A percentile compares a stretch with the other conserved stretches of the same genome.
Evolutionary conservation across 805 yeast species (phyloP).

Genomic region (Wickerhamiella dianesei): DNA sequence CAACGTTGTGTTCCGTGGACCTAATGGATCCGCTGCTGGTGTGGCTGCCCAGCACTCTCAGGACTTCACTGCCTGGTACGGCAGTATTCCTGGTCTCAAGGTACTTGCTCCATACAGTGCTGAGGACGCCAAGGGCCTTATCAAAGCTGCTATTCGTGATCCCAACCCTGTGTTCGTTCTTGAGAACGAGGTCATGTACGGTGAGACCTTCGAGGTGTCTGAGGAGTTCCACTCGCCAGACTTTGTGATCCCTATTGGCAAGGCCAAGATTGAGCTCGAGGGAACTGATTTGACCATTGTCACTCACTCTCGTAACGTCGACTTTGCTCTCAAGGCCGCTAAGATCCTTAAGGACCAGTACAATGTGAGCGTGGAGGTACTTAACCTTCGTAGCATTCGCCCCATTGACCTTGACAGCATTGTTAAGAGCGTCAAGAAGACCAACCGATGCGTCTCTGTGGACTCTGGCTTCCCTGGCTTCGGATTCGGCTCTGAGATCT

Average conservation of each 20-base stretch:
- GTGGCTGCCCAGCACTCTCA: constrained; percentile 99
- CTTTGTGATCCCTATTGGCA: constrained; percentile 82
- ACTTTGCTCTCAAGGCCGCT: constrained; percentile 80
- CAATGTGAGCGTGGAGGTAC: constrained; percentile 82
- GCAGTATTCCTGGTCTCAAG: constrained; percentile 94
- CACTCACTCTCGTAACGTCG: constrained; percentile 84
- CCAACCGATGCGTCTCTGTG: constrained; percentile 89
- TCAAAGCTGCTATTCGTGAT: constrained; percentile 94
- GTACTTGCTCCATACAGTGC: constrained; percentile 92
- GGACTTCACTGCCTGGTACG: constrained; percentile 96
- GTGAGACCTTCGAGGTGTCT: constrained; percentile 76
- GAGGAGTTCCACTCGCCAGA: constrained; percentile 85
- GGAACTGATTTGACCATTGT: constrained; percentile 86
- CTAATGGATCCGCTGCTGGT: constrained; percentile 99
- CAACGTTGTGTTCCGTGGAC: constrained; percentile 96
- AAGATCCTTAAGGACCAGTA: constrained; percentile 67
- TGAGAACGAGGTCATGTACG: constrained; percentile 91
- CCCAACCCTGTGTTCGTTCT: constrained; percentile 95
- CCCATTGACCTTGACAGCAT: constrained; percentile 87
- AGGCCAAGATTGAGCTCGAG: constrained; percentile 87
- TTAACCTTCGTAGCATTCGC: constrained; percentile 92
- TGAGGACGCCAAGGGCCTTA: constrained; percentile 89
- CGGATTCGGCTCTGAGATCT: constrained; percentile 97
- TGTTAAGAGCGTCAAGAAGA: constrained; percentile 81
- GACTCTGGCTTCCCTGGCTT: constrained; percentile 97